Conservation (phyloP, 805 yeast genomes). For the Metschnikowia chrysomelidarum region DNA sequence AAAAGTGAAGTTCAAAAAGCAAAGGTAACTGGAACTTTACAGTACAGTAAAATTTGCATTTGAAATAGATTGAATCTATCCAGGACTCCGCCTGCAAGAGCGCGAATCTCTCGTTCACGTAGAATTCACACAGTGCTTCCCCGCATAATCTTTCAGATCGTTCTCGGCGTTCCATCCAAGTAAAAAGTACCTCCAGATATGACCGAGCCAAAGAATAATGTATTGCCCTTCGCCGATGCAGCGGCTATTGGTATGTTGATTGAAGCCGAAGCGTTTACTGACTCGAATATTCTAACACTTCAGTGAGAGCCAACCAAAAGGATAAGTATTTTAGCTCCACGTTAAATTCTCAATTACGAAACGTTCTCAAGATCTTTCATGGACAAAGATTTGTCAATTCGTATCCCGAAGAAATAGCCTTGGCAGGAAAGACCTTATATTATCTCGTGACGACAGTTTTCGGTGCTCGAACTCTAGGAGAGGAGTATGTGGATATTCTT, state of each 20-base stretch:
- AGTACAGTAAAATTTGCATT: no score
- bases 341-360: slow-evolving; percentile 53
- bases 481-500: slow-evolving; percentile 83
- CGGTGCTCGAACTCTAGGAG: slow-evolving; percentile 86
- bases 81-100: no score
- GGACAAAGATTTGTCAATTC: slow-evolving; percentile 66
- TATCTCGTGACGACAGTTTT: slow-evolving; percentile 70
- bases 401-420: slow-evolving; percentile 59
- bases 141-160: no score
- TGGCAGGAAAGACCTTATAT: slow-evolving; percentile 59
- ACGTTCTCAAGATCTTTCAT: slow-evolving; percentile 51
- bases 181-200: no score
- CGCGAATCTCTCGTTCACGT: no score
- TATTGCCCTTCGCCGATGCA: slow-evolving; percentile 73
- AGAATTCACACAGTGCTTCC: no score
- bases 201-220: slow-evolving; percentile 19
- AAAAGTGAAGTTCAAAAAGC: no score
- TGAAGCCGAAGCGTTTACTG: not conserved
- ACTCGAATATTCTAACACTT: slow-evolving; percentile 22
- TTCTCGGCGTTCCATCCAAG: no score
- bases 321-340: slow-evolving; percentile 69
- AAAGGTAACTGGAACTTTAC: no score
- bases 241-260: slow-evolving; percentile 70
- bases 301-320: slow-evolving; percentile 86
- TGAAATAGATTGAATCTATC: no score